Base-by-base conservation (phyloP, 352 stramenopile species). In the Phytophthora aleatoria region DNA sequence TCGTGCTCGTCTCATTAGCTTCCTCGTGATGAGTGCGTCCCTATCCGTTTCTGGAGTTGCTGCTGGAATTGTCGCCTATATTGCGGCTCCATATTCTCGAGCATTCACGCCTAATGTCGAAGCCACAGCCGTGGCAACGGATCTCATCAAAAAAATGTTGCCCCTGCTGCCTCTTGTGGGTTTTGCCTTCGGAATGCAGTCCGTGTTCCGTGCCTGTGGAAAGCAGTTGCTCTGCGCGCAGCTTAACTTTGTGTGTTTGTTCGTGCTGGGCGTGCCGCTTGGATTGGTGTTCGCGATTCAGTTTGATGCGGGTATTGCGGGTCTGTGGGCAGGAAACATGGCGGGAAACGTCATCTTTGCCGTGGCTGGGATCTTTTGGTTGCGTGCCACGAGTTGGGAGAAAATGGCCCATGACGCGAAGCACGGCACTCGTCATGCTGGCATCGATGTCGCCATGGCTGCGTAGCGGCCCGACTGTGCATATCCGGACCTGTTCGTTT, bases 251-350 rank as follows among this genome's bases (percentile, higher is more conserved):
- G 43, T 79, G 33, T 83, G 71, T 45, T 57, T 87, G n/a, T 76
- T 88, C 35, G 62, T 77, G 12, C 16, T 91, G 5, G 78, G 76
- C 11, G 61, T 84, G 27, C 79, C 79, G 8, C 57, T 88, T 12
- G 78, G 76, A 0, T 41, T 83, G 38, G 20, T 73, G 31, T 71
- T 89, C 31, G 82, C 73, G 0, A 67, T 87, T 53, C 36, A 71
- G 36, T 79, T 77, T 9, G 55, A 78, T 8, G 41, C 61, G 3
- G 79, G 82, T 3, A 74, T 84, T 57, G 45, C 72, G 1, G 84
- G 84, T 0, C 57, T 92, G 7, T 91, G 81, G 81, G 58, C 70
- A 33, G 84, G 84, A 0, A 73, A 89, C 26, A 76, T 87, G 57
- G 55, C 74, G 24, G 81, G 79, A n/a, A 70, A 77, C 5, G 16